Base-by-base conservation (phyloP, 2,329 filamentous ascomycete species). In the Phaeosphaeria sp. region DNA sequence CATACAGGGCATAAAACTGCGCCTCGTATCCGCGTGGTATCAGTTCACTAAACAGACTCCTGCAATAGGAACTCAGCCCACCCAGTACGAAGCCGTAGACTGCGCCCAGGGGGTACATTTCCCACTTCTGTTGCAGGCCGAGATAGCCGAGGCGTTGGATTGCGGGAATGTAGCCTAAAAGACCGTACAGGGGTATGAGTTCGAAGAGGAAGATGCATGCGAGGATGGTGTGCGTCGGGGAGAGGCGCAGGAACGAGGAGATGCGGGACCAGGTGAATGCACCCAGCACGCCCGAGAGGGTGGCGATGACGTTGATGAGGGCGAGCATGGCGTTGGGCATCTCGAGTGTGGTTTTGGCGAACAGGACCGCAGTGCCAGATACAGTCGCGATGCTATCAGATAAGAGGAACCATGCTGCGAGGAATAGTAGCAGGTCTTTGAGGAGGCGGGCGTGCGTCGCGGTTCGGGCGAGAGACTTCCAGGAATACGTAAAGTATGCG, bases 321-420 rank as follows among this genome's bases (percentile, higher is more conserved):
- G 92, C 95, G 22, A 99, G 80, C 2, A 91, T 91, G 77, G 92
- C 92, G 0, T 93, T 89, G 57, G 89, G 85, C 95, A 99, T 99
- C 63, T 91, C 87, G 9, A 99, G 82, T 62, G 93, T 88, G 0
- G 94, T 98, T 79, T 98, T 98, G 42, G 94, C 95, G 74, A 97
- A 99, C 9, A 99, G 83, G 25, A 98, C 93, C 0, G 95, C 95
- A 0, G 95, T 98, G 15, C 93, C 94, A 33, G 91, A 95, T 0
- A 96, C 94, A 0, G 95, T 98, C 7, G 95, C 95, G 62, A 98
- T 93, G 43, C 91, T 93, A 71, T 99, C 95, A 6, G 91, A 96
- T 1, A 99, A 84, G 27, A 99, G 84, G 74, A 99, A 97, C 95
- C 95, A 99, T 6, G 92, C 93, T 2, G 85, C 87, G 4, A 99